A percentile compares a stretch with the other conserved stretches of the same genome.
Evolutionary conservation across 345 rosid genomes (phyloP).

Genomic region (Dimocarpus longan): DNA sequence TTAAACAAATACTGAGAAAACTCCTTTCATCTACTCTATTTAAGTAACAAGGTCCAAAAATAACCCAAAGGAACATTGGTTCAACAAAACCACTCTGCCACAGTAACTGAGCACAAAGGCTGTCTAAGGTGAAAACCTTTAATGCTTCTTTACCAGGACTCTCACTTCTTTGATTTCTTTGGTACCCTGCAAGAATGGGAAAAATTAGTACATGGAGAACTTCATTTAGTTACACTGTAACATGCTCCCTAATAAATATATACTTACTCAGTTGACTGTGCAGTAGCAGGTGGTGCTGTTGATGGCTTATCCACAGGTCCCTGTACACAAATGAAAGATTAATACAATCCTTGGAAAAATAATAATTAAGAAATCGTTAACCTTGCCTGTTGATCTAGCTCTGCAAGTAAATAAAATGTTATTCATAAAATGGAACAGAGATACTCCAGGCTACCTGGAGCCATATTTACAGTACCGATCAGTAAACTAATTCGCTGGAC

Average conservation of each 20-base stretch:
- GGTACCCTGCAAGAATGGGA: conserved; percentile 41
- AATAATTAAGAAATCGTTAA: background rate
- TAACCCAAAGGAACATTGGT: conserved; percentile 22
- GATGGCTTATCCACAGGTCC: conserved; percentile 57
- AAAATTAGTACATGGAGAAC: background rate
- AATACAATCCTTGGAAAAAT: background rate
- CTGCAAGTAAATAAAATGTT: background rate
- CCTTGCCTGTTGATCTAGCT: background rate
- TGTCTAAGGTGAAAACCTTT: conserved; percentile 20
- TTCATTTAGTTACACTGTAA: background rate
- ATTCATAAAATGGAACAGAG: background rate
- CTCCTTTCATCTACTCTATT: conserved; percentile 17
- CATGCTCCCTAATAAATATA: background rate
- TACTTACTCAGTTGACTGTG: conserved; percentile 45
- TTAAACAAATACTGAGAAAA: conserved; percentile 7
- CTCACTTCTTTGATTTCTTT: conserved; percentile 61
- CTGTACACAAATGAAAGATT: conserved; percentile 26
- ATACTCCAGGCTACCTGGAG: background rate
- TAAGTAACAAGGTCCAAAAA: conserved; percentile 22
- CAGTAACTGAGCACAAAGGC: conserved; percentile 6
- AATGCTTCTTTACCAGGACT: background rate
- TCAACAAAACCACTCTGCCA: conserved; percentile 32
- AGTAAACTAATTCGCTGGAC: background rate
- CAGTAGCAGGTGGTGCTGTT: conserved; percentile 39
- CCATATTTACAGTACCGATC: background rate